Evolutionary conservation across 352 stramenopile genomes (phyloP).

Genomic region (Pythium apleroticum): DNA sequence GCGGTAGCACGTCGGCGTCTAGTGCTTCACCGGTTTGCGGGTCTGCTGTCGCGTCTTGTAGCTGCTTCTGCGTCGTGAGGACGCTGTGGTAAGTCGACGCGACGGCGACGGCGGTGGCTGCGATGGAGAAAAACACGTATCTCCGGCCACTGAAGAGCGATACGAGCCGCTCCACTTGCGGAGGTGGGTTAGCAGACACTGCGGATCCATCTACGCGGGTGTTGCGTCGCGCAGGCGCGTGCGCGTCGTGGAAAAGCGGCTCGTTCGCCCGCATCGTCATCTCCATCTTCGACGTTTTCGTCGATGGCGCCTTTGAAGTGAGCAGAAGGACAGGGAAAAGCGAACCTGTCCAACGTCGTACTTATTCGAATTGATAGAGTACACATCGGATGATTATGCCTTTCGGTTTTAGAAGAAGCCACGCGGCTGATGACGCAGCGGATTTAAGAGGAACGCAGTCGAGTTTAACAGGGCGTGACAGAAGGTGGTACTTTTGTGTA

Average conservation of each 20-base stretch:
- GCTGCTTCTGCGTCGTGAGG: slow-evolving; percentile 18
- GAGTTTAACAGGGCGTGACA: neutral
- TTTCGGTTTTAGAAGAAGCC: slow-evolving; percentile 7
- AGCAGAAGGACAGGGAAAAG: neutral
- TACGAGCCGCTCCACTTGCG: slow-evolving; percentile 35
- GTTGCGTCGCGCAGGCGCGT: neutral
- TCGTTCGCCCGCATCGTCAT: slow-evolving; percentile 2
- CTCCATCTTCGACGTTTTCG: neutral
- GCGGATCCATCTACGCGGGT: neutral
- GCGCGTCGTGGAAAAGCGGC: neutral
- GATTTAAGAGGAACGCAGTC: neutral
- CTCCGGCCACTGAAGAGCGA: slow-evolving; percentile 48
- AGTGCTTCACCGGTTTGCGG: neutral
- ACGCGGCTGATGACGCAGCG: neutral
- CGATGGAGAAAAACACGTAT: slow-evolving; percentile 65
- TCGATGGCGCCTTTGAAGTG: neutral
- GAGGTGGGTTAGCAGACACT: neutral
- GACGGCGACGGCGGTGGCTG: slow-evolving; percentile 53
- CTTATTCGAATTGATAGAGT: neutral
- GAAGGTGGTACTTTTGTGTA: too few species aligned
- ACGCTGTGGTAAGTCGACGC: slow-evolving; percentile 48
- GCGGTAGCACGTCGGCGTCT: neutral
- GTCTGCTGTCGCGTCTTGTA: neutral
- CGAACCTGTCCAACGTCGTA: neutral
- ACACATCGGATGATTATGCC: neutral